Conservation (phyloP, 345 rosid genomes). For the Capsella bursapastoris region DNA sequence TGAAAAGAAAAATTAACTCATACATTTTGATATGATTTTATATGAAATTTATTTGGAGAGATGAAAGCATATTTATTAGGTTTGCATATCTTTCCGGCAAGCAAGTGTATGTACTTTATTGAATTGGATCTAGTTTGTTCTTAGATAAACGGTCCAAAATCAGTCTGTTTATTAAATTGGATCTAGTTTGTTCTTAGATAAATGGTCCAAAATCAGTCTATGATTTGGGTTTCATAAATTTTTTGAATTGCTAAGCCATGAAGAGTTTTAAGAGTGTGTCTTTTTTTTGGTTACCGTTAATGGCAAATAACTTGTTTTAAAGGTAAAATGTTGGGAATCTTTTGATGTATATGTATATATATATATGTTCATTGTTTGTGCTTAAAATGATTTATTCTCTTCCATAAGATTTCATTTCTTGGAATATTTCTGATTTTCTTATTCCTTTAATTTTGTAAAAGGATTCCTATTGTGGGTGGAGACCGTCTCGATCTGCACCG, state of each 20-base stretch:
- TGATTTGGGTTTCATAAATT: too few species aligned
- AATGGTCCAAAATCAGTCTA: too few species aligned
- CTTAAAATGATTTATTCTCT: not conserved
- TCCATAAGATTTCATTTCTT: not conserved
- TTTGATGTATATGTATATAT: not conserved
- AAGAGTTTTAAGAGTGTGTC: not conserved
- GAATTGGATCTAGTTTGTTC: too few species aligned
- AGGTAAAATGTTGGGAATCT: not conserved
- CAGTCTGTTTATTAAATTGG: too few species aligned
- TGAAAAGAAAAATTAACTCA: not conserved
- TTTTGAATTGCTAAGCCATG: slow-evolving; percentile 1
- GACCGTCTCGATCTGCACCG: slow-evolving; percentile 66
- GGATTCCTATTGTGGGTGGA: slow-evolving; percentile 74
- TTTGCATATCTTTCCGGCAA: too few species aligned
- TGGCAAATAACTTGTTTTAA: not conserved
- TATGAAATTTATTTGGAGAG: too few species aligned
- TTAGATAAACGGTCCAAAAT: too few species aligned
- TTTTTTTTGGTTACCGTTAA: not conserved
- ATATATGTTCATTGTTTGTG: slow-evolving; percentile 1
- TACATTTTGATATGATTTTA: not conserved
- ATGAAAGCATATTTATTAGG: too few species aligned
- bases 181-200: too few species aligned
- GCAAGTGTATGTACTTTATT: too few species aligned
- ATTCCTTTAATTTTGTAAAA: slow-evolving; percentile 23
- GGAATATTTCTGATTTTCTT: not conserved